These are phyloP conservation scores for Suillus americanus DNA, from an alignment of 768 basidiomycete genomes.

Conservation along the genomic window DNA sequence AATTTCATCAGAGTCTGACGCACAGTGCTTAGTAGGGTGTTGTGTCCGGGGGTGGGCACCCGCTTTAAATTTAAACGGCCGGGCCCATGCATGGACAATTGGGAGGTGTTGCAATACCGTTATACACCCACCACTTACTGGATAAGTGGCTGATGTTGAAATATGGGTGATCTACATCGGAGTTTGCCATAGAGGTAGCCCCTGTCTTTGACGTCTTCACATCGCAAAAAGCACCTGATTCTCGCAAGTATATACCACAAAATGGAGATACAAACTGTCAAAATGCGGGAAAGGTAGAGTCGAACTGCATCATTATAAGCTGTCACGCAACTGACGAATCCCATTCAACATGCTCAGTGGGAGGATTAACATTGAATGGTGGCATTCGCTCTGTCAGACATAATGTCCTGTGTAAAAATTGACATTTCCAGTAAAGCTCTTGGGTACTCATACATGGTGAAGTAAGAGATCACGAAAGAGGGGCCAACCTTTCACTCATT, in stretches of 20 bases:
- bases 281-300: background rate
- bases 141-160: too few species aligned
- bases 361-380: background rate
- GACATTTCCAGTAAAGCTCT: background rate
- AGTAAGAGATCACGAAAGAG: background rate
- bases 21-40: too few species aligned
- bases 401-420: background rate
- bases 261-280: background rate
- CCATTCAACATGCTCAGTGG: background rate
- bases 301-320: background rate
- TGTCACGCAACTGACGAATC: background rate
- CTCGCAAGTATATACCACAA: background rate
- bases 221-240: too few species aligned
- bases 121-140: too few species aligned
- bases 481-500: slow-evolving; percentile 11
- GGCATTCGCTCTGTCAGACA: background rate
- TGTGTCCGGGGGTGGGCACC: too few species aligned
- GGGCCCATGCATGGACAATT: too few species aligned
- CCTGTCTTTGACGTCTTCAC: too few species aligned
- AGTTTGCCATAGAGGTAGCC: too few species aligned
- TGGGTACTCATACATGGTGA: background rate
- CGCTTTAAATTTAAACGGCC: too few species aligned
- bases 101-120: too few species aligned
- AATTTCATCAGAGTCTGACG: too few species aligned
- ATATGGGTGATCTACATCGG: too few species aligned